Base-by-base conservation (phyloP, 441 rosid species). In the Pelargonium myrrhifolium region DNA sequence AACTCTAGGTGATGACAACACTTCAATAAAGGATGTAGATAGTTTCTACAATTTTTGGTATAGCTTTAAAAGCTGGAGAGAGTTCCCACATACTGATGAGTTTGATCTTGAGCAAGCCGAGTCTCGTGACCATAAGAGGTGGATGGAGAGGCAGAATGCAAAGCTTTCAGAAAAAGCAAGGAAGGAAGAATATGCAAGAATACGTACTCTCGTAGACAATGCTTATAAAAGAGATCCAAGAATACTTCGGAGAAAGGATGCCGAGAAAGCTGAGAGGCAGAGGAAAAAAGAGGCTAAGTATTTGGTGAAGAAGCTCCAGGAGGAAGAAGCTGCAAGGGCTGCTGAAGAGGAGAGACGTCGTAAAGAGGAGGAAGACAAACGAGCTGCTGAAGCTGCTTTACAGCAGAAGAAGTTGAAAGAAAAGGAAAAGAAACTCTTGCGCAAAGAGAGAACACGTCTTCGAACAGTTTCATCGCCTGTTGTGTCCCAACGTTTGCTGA, bases 121-220 rank as follows among this genome's bases (percentile, higher is more conserved):
- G 75, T 87, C 96, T 65, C 98, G 99, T 71, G 98, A 94, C 65
- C 97, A 94, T 65, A 89, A 80, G 79, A 92, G 99, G 82, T 94
- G 99, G 97, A 91, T 94, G 96, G 99, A 92, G 84, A 88, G 96
- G 85, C 98, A 94, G 84, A 94, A 94, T 79, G 86, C 90, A 4
- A 92, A 86, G 72, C 83, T 84, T 12, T 65, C 97, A 3, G 99
- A 81, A 63, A 92, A 87, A 80, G 97, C 96, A 43, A 85, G 98
- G 72, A 94, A 92, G 78, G 97, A 94, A 80, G 99, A 94, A 67
- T 87, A 88, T 84, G 96, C 82, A 39, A 74, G 99, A 45, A 72
- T 94, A 24, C 91, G 98, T 28, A 49, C 82, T 11, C 99, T 94
- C 72, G 90, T 94, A 60, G 98, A 87, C 79, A 92, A 87, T 82